Conservation (phyloP, 1,139 yeast genomes). For the Wickerhamiella infanticola region DNA sequence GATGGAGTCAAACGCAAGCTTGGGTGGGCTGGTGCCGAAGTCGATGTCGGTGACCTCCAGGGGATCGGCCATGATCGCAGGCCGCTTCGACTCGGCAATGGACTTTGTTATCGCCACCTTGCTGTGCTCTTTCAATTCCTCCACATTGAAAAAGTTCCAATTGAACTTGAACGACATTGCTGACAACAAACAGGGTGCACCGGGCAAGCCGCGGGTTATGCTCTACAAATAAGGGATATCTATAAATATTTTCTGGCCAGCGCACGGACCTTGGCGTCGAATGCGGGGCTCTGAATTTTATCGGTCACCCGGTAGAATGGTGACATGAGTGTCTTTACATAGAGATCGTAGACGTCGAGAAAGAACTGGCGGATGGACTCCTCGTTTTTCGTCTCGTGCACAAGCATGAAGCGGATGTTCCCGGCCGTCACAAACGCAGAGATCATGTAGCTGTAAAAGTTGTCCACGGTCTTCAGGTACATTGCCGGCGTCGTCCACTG, state of each 20-base stretch:
- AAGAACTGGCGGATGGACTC: conserved; percentile 72
- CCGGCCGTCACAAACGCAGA: conserved; percentile 84
- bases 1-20: conserved; percentile 65
- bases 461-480: conserved; percentile 66
- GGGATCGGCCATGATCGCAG: conserved; percentile 59
- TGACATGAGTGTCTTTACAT: conserved; percentile 68
- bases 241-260: conserved; percentile 65
- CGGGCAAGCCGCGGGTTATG: no score
- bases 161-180: conserved; percentile 16
- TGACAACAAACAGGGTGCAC: background rate
- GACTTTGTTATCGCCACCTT: conserved; percentile 62
- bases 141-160: conserved; percentile 39
- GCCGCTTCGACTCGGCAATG: conserved; percentile 50
- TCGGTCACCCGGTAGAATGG: conserved; percentile 75
- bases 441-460: conserved; percentile 65
- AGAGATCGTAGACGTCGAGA: conserved; percentile 70
- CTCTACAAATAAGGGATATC: conserved; percentile 1
- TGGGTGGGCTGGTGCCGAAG: conserved; percentile 67
- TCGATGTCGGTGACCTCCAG: conserved; percentile 59
- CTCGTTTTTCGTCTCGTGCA: conserved; percentile 55
- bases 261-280: conserved; percentile 58
- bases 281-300: conserved; percentile 56
- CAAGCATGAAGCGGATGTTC: conserved; percentile 62
- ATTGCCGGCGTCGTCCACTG: conserved; percentile 63
- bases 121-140: conserved; percentile 50